phyloP scores from a whole-genome alignment of 163 green algal genomes.

The Volvox carteri region DNA sequence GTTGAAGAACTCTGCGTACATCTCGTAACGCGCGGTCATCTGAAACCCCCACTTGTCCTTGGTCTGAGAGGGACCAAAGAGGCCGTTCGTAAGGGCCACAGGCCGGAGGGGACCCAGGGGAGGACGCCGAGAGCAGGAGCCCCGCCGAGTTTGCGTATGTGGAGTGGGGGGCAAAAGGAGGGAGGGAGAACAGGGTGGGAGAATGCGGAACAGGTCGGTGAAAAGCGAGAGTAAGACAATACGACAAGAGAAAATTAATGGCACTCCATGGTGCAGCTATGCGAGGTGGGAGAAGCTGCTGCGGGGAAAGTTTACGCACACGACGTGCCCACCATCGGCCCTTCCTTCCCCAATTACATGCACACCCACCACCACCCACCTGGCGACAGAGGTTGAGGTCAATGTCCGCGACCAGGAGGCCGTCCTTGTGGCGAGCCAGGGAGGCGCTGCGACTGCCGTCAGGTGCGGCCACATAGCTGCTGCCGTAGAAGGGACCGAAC shows the following conservation, averaged over 20 bases:
- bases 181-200: neutral
- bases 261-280: no score
- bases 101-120: no score
- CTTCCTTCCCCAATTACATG: neutral
- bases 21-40: slow-evolving; percentile 93
- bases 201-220: no score
- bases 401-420: slow-evolving; percentile 91
- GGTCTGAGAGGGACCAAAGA: slow-evolving; percentile 86
- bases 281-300: no score
- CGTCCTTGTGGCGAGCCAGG: slow-evolving; percentile 86
- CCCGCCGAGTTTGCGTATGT: no score
- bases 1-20: slow-evolving; percentile 94
- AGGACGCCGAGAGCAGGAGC: no score
- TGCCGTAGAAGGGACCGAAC: slow-evolving; percentile 99
- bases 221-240: no score
- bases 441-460: slow-evolving; percentile 90
- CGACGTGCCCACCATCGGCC: no score
- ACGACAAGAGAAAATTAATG: no score
- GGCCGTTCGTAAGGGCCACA: no score
- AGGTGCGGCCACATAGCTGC: slow-evolving; percentile 94
- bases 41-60: slow-evolving; percentile 96
- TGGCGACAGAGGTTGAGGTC: slow-evolving; percentile 93
- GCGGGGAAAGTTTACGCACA: no score
- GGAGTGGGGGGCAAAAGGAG: neutral
- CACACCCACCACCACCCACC: no score